Evolutionary conservation across 2,329 filamentous ascomycete genomes (phyloP).

Genomic region (Fusarium verticillioides): DNA sequence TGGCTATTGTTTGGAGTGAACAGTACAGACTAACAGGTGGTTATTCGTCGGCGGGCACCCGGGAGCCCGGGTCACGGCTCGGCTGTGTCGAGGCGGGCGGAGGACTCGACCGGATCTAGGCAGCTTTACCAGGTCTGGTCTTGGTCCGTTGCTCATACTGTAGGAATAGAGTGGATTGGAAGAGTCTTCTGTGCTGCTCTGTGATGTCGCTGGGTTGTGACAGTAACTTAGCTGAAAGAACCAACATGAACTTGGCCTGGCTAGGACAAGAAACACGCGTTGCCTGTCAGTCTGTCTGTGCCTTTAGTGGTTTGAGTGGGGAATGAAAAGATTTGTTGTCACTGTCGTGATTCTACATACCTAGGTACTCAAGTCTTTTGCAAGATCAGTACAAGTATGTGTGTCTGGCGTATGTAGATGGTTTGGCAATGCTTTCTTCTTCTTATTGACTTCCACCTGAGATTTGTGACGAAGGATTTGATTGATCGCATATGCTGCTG

Average conservation of each 20-base stretch:
- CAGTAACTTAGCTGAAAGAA: conserved; percentile 4
- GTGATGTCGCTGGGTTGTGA: conserved; percentile 13
- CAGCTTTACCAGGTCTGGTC: conserved; percentile 20
- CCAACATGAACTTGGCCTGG: conserved; percentile 11
- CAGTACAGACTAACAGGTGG: background rate
- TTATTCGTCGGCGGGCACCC: conserved; percentile 36
- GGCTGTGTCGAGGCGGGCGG: conserved; percentile 35
- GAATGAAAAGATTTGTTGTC: conserved; percentile 4
- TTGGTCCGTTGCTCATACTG: conserved; percentile 19
- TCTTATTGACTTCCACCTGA: background rate
- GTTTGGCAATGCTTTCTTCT: background rate
- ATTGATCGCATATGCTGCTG: conserved; percentile 2
- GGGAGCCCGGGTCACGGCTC: conserved; percentile 39
- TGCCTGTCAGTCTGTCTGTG: background rate
- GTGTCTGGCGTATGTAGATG: background rate
- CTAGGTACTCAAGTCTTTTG: background rate
- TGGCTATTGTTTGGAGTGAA: conserved; percentile 1
- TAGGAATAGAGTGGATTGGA: conserved; percentile 12
- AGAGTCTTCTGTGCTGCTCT: conserved; percentile 9
- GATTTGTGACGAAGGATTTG: background rate
- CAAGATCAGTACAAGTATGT: background rate
- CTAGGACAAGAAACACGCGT: conserved; percentile 1
- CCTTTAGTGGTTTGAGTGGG: conserved; percentile 16
- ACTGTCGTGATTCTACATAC: conserved; percentile 8
- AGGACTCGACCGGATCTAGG: conserved; percentile 36